Conservation (phyloP, 1,284 basidiomycete species). For the Coniophora puteana region DNA sequence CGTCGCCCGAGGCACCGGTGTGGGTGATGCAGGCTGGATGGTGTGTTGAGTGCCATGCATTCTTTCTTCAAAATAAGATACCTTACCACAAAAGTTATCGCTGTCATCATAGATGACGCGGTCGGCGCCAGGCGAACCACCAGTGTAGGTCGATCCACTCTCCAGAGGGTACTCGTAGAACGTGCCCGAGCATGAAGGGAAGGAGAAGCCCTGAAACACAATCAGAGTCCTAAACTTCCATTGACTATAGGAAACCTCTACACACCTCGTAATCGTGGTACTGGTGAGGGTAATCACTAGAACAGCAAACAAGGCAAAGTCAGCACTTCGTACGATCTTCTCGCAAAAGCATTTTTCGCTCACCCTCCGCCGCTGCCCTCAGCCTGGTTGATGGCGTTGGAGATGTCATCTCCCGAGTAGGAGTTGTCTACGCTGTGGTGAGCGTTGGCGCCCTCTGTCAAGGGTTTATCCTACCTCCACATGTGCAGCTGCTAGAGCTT, state of each 20-base stretch:
- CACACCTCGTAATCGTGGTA: constrained; percentile 24
- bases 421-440: too few relatives aligned
- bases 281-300: constrained; percentile 24
- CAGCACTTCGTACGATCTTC: too few relatives aligned
- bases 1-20: constrained; percentile 29
- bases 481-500: too few relatives aligned
- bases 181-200: constrained; percentile 24
- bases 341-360: background rate
- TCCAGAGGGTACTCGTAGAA: constrained; percentile 34
- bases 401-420: constrained; percentile 18
- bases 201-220: constrained; percentile 20
- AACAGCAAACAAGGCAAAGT: background rate
- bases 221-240: background rate
- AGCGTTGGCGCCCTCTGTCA: too few relatives aligned
- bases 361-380: constrained; percentile 18
- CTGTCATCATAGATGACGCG: constrained; percentile 34
- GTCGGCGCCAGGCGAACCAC: constrained; percentile 35
- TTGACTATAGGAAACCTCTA: background rate
- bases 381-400: constrained; percentile 14
- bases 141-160: constrained; percentile 25
- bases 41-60: background rate
- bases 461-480: constrained; percentile 15
- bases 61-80: background rate
- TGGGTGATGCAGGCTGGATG: constrained; percentile 33
- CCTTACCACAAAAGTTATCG: constrained; percentile 33